Base-by-base conservation (phyloP, 1,139 yeast species). In the Trichomonascaceae sp. region DNA sequence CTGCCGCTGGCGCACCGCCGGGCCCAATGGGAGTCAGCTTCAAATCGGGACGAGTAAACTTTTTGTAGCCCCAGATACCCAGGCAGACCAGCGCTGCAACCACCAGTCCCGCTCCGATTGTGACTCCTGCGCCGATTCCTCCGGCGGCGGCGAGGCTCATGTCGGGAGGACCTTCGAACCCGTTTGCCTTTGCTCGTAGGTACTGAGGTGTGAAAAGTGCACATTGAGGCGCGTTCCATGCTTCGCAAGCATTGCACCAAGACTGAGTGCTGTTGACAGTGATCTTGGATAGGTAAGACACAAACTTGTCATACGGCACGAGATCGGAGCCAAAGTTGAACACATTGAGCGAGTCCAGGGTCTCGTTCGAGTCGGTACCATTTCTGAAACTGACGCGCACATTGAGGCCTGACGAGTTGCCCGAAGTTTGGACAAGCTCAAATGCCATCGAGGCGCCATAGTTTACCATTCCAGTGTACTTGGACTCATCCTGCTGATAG, bases 111-210 rank as follows among this genome's bases (percentile, higher is more conserved):
- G 60, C 67, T 36, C 62, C 65, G 34, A 64, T 46, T 16, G 69
- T 64, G 29, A 60, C 65, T 46, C 68, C 69, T n/a, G 69, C 69
- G 34, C 69, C 69, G 40, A 65, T 63, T 37, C 69, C 69, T 38
- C 69, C 69, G 22, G 68, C 69, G 28, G 42, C 67, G 6, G 66
- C 67, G 14, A 52, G 46, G 4, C 60, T 37, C 33, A 64, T 38
- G 4, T 43, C 46, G 17, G 56, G 26, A 16, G 43, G 43, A 13
- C 40, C 38, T 28, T 51, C 40, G 20, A 51, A 42, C 17, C 39
- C 38, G 34, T 48, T 48, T 15, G 58, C 46, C 18, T 27, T 26
- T 17, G 44, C 44, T 17, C 36, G 30, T 17, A 39, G 32, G 32
- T 40, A 43, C 22, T 38, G 26, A 13, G 44, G 41, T 18, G 58